Percentiles rank a stretch among this genome's conserved stretches.
These are phyloP conservation scores for Fusarium poae DNA, from an alignment of 2,329 filamentous ascomycete species.

Conservation along the genomic window DNA sequence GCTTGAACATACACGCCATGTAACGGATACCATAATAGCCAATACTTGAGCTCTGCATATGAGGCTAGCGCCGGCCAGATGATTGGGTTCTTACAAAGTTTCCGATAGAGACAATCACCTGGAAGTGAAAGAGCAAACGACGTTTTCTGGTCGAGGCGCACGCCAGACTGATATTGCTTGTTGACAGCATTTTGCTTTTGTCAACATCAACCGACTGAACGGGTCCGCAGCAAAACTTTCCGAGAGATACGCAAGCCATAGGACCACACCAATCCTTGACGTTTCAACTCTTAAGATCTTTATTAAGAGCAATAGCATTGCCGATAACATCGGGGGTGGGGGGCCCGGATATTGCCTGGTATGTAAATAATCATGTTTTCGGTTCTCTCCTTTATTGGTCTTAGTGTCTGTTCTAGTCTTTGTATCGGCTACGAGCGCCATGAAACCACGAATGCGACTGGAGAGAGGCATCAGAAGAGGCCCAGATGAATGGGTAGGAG, in stretches of 20 bases:
- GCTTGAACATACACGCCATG: neutral
- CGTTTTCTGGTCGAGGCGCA: conserved; percentile 15
- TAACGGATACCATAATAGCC: neutral
- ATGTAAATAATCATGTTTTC: conserved; percentile 20
- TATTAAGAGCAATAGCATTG: conserved; percentile 40
- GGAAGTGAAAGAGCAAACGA: conserved; percentile 2
- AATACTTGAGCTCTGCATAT: neutral
- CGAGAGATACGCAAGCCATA: neutral
- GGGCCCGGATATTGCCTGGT: conserved; percentile 23
- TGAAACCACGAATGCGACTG: conserved; percentile 23
- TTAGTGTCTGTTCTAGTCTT: conserved; percentile 4
- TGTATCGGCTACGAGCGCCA: conserved; percentile 2
- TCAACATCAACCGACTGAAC: neutral
- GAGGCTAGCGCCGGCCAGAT: neutral
- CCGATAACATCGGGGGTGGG: conserved; percentile 33
- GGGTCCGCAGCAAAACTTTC: conserved; percentile 7
- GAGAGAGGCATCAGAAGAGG: conserved; percentile 9
- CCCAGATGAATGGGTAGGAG: neutral
- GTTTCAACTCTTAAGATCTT: conserved; percentile 34
- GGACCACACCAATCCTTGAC: conserved; percentile 20
- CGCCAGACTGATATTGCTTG: conserved; percentile 4
- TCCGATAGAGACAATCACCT: neutral
- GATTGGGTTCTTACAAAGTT: neutral
- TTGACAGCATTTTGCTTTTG: conserved; percentile 9
- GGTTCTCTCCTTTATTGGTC: conserved; percentile 3